phyloP scores from a whole-genome alignment of 768 basidiomycete species.

The Hericium rajendrae region DNA sequence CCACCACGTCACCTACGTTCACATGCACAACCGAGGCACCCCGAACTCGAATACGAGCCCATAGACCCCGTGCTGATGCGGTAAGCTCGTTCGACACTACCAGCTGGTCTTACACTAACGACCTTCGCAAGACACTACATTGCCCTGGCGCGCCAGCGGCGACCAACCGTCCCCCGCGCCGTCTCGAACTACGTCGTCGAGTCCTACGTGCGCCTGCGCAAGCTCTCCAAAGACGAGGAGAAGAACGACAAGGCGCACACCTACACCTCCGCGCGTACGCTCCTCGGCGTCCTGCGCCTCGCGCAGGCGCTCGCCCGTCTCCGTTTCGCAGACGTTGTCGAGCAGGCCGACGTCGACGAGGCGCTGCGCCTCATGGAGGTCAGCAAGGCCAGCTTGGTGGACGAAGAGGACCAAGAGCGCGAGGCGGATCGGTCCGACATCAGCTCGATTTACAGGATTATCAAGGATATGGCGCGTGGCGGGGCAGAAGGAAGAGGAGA shows the following conservation, averaged over 20 bases:
- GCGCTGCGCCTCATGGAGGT: constrained; percentile 95
- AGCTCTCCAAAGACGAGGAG: constrained; percentile 86
- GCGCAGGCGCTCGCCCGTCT: constrained; percentile 92
- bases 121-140: constrained; percentile 73
- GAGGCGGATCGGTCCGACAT: constrained; percentile 70
- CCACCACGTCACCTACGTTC: constrained; percentile 95
- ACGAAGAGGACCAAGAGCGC: constrained; percentile 61
- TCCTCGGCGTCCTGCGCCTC: constrained; percentile 89
- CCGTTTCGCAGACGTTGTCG: constrained; percentile 73
- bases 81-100: constrained; percentile 30
- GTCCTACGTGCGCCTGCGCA: constrained; percentile 91
- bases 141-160: constrained; percentile 76
- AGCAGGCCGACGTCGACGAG: constrained; percentile 87
- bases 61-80: constrained; percentile 84
- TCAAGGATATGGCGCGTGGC: constrained; percentile 70
- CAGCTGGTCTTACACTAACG: background rate
- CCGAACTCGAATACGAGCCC: constrained; percentile 73
- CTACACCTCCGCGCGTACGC: constrained; percentile 93
- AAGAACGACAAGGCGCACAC: constrained; percentile 81
- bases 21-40: constrained; percentile 93
- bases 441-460: constrained; percentile 82
- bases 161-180: constrained; percentile 81
- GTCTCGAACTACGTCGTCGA: constrained; percentile 93
- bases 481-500: constrained; percentile 35
- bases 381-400: constrained; percentile 83